Evolutionary conservation across 306 rosid genomes (phyloP), one percentile per base, ranked within the genome.

Genomic region (Prosopis cineraria): DNA sequence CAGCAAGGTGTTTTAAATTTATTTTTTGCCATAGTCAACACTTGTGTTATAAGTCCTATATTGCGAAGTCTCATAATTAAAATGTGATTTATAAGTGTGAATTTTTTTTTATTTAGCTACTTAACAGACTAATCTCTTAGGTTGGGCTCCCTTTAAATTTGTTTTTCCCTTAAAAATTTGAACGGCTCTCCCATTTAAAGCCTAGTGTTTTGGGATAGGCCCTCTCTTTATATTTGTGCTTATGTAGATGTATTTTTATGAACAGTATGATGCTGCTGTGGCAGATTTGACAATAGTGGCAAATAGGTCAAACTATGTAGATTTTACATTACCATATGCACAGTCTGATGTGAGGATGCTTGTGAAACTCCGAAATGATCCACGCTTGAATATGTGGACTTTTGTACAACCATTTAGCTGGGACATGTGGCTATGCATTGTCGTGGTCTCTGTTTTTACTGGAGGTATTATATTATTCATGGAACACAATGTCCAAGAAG

Each of bases 261-360:
- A 9, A 7, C 13, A 78, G 82, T 78, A 70, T 14, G 71, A 78
- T 24, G 71, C 30, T 30, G 81, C 34, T 48, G 81, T 70, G 34
- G 71, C 76, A 43, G 76, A 70, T 20, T 43, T 70, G 10, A 44
- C 72, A 0, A 79, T 79, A 1, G 66, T 71, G 53, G 77, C 72
- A 44, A 36, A 60, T 29, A 56, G 82, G 27, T 8, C 76, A 5
- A 62, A 34, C 11, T 33, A 22, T 8, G 82, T 70, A 25, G 82
- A 71, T 79, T 79, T 79, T 17, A 71, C 77, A 3, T n/a, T 79
- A 14, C 82, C 77, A 34, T 79, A 22, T 47, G 8, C 44, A 5
- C 72, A 71, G 8, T 44, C 82, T 0, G 72, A 29, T 9, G 72
- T 71, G 17, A 45, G 3, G 65, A 79, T 79, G 82, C 65, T 79